A percentile compares a stretch with the other conserved stretches of the same genome.
Conservation (phyloP, 2,329 filamentous ascomycete genomes). For the Shiraia bambusicola region DNA sequence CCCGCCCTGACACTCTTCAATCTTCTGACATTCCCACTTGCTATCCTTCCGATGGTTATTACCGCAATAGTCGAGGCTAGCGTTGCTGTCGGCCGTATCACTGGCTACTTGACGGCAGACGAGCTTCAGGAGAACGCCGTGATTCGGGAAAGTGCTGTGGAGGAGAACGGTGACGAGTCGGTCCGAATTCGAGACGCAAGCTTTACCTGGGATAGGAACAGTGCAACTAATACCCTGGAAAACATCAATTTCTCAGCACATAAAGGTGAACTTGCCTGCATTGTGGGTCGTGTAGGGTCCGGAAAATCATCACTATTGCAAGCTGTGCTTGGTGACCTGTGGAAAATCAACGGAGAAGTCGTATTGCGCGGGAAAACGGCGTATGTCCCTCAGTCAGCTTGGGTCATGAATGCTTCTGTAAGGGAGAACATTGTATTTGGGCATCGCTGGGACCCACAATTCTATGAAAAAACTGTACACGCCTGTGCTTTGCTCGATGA, state of each 20-base stretch:
- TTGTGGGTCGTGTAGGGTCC: constrained; percentile 90
- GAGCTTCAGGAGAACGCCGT: constrained; percentile 89
- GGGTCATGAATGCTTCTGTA: constrained; percentile 98
- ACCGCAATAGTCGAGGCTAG: constrained; percentile 92
- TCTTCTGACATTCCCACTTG: constrained; percentile 88
- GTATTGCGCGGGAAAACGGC: constrained; percentile 79
- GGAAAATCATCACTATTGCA: constrained; percentile 94
- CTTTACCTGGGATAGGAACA: constrained; percentile 93
- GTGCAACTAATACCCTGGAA: constrained; percentile 66
- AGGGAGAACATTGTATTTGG: constrained; percentile 97
- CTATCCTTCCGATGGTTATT: constrained; percentile 96
- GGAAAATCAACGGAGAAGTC: constrained; percentile 83
- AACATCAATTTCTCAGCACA: constrained; percentile 86
- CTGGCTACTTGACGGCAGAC: constrained; percentile 80
- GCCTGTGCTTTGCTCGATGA: constrained; percentile 91
- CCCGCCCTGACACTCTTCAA: constrained; percentile 93
- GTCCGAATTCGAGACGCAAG: constrained; percentile 80
- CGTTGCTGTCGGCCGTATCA: constrained; percentile 86
- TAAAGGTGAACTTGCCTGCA: constrained; percentile 89
- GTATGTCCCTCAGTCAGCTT: constrained; percentile 89
- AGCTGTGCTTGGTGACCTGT: constrained; percentile 85
- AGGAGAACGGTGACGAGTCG: constrained; percentile 80
- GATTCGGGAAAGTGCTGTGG: constrained; percentile 65
- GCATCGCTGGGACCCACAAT: constrained; percentile 87
- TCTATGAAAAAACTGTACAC: constrained; percentile 90